Evolutionary conservation across 768 basidiomycete species (phyloP).

Genomic region (Gloeostereum incarnatum): DNA sequence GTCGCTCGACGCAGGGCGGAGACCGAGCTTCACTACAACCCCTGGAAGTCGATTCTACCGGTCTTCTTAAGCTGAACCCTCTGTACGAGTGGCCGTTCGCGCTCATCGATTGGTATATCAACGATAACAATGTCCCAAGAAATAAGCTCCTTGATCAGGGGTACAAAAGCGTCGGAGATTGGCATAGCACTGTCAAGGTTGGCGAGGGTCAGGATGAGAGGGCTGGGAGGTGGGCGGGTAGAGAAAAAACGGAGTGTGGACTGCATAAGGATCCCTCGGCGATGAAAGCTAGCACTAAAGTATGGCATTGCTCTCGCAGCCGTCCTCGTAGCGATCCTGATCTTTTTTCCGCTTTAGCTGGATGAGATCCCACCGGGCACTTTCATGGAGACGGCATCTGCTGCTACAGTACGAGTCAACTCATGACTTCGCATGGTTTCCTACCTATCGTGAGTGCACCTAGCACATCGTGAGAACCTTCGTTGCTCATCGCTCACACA

Average conservation of each 20-base stretch:
- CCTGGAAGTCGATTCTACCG: constrained; percentile 85
- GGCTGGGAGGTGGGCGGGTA: constrained; percentile 87
- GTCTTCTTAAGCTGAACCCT: constrained; percentile 91
- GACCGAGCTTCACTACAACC: constrained; percentile 76
- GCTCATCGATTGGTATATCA: constrained; percentile 79
- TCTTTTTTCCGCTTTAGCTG: no score
- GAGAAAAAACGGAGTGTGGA: constrained; percentile 91
- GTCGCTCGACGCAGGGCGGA: constrained; percentile 89
- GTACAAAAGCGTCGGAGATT: constrained; percentile 94
- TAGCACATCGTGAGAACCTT: no score
- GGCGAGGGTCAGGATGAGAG: constrained; percentile 76
- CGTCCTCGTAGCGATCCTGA: no score
- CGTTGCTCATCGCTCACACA: no score
- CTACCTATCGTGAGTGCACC: no score
- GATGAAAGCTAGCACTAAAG: constrained; percentile 53
- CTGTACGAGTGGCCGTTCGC: constrained; percentile 82
- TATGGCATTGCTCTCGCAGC: no score
- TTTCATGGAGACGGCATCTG: no score
- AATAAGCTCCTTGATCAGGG: constrained; percentile 86
- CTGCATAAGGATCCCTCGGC: constrained; percentile 86
- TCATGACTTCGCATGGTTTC: no score
- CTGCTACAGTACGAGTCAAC: no score
- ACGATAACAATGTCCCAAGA: constrained; percentile 72
- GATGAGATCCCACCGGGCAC: no score
- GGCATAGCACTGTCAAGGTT: constrained; percentile 84